Conservation (phyloP, 169 alveolate genomes). For the Eimeria falciformis region DNA sequence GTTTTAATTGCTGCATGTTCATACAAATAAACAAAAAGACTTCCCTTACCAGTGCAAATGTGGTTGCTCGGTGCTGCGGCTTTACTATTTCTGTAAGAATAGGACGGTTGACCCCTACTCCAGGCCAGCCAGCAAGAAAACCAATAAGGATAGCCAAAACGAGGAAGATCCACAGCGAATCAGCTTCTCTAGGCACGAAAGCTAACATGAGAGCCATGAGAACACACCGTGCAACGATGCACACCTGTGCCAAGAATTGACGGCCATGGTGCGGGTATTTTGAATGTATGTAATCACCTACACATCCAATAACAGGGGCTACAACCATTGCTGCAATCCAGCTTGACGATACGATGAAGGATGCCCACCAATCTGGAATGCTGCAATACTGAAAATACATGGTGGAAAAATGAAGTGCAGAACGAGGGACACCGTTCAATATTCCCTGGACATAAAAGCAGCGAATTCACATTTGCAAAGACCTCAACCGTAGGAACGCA, state of each 20-base stretch:
- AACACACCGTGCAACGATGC: constrained; percentile 82
- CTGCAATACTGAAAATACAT: constrained; percentile 92
- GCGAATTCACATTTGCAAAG: too few relatives aligned
- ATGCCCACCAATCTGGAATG: constrained; percentile 84
- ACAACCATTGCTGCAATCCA: constrained; percentile 91
- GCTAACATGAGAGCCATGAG: constrained; percentile 81
- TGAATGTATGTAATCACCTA: constrained; percentile 86
- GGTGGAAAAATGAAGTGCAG: constrained; percentile 89
- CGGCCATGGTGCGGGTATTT: constrained; percentile 89
- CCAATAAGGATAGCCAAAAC: constrained; percentile 86
- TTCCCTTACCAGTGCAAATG: constrained; percentile 83
- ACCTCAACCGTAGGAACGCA: too few relatives aligned
- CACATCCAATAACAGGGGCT: constrained; percentile 91
- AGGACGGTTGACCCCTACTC: constrained; percentile 92
- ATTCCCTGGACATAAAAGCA: constrained; percentile 83
- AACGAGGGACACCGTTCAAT: constrained; percentile 90
- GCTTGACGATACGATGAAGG: constrained; percentile 82
- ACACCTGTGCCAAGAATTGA: constrained; percentile 82
- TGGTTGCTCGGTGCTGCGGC: constrained; percentile 91
- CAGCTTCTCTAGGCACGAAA: constrained; percentile 79
- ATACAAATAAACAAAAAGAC: too few relatives aligned
- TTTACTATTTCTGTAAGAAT: constrained; percentile 90
- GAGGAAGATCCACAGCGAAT: constrained; percentile 77
- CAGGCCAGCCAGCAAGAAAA: constrained; percentile 88
- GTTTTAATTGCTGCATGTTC: not conserved